Evolutionary conservation across 192 early-diverging fungal species (phyloP).

Genomic region (Backusella liffmaniae): DNA sequence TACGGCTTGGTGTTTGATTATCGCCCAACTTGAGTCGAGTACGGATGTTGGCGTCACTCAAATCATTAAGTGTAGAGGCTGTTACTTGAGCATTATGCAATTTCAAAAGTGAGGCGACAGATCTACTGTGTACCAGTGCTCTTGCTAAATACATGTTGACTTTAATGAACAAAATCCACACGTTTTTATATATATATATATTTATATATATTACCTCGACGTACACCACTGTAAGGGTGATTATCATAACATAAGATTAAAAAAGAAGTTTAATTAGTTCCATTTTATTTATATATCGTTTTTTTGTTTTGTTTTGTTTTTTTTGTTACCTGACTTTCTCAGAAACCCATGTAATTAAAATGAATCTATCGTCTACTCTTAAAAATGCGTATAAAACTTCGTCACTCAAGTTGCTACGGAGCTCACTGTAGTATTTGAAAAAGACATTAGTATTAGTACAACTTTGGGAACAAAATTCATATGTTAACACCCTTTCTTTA

Average conservation of each 20-base stretch:
- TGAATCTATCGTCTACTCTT: conserved; percentile 52
- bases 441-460: not conserved
- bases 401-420: conserved; percentile 47
- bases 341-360: conserved; percentile 56
- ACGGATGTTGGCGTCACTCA: conserved; percentile 36
- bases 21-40: conserved; percentile 35
- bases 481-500: not conserved
- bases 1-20: not conserved
- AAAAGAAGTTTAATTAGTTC: not conserved
- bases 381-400: conserved; percentile 60
- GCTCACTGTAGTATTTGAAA: conserved; percentile 27
- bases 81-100: conserved; percentile 40
- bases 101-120: conserved; percentile 55
- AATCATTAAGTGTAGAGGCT: conserved; percentile 31
- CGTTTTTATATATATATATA: not conserved
- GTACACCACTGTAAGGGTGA: conserved; percentile 40
- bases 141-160: conserved; percentile 38
- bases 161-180: not conserved
- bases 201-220: conserved; percentile 40
- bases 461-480: not conserved
- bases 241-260: not conserved
- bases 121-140: conserved; percentile 58
- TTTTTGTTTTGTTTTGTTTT: no score
- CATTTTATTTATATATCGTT: not conserved
- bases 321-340: conserved; percentile 39